Percentiles rank a stretch among this genome's conserved stretches.
Evolutionary conservation across 129 eudicot genomes (phyloP).

Genomic region (Scalesia atractyloides): DNA sequence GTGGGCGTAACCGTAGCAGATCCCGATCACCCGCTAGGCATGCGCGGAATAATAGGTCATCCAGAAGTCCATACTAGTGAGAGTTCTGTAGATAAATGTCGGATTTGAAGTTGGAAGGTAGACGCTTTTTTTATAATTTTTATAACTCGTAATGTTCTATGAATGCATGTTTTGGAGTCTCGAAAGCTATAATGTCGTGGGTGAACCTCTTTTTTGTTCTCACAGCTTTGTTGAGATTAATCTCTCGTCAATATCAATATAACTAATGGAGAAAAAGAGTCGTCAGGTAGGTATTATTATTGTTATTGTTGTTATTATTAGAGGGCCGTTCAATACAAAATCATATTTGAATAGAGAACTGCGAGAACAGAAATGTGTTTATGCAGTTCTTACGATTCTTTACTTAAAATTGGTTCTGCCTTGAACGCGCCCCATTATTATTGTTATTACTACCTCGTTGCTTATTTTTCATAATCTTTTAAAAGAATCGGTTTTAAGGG

Average conservation of each 20-base stretch:
- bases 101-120: constrained; percentile 69
- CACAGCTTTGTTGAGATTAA: constrained; percentile 89
- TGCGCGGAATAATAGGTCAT: constrained; percentile 66
- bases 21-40: constrained; percentile 72
- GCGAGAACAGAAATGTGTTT: not conserved
- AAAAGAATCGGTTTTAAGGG: constrained; percentile 30
- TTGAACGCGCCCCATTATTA: not conserved
- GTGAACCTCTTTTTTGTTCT: constrained; percentile 73
- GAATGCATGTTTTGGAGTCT: constrained; percentile 52
- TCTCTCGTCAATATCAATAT: constrained; percentile 61
- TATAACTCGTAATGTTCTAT: constrained; percentile 34
- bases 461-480: constrained; percentile 30
- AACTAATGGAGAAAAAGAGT: constrained; percentile 66
- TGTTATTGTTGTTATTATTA: not conserved
- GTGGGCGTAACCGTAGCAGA: constrained; percentile 72
- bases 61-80: constrained; percentile 61
- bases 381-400: not conserved
- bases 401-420: not conserved
- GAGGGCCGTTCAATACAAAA: constrained; percentile 1
- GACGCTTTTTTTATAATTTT: constrained; percentile 34
- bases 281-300: constrained; percentile 75
- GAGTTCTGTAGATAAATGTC: constrained; percentile 38
- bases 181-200: constrained; percentile 38
- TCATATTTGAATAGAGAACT: not conserved
- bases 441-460: constrained; percentile 36